Evolutionary conservation across 306 rosid genomes (phyloP), one percentile per base, ranked within the genome.

Genomic region (Vigna hirtella): DNA sequence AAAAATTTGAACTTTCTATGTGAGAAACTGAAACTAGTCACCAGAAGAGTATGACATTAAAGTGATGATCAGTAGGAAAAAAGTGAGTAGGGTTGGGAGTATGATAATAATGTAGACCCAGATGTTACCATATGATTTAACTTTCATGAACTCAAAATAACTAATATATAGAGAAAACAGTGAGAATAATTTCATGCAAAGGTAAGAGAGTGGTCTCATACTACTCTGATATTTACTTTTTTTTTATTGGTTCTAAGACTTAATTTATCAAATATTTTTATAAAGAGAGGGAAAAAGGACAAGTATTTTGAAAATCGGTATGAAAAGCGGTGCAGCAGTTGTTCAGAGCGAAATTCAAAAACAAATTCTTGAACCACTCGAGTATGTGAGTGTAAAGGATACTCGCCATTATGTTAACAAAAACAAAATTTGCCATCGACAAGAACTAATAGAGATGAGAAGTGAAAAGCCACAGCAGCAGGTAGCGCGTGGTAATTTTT

Each of bases 301-400:
- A 85, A 80, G 8, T 75, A 78, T 82, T 77, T 84, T 51, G 85
- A 81, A 84, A 87, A 63, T 30, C 63, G 64, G 34, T 20, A 32
- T 22, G 9, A 76, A 85, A 70, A 83, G 75, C 65, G 77, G 72
- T 28, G 86, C 88, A 74, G 87, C 52, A 85, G 81, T 87, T 80
- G 83, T 45, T 68, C 74, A 66, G 77, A 66, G 63, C 32, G 51
- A 70, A 63, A 80, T 80, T 83, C 13, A 64, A 74, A 85, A 84
- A 34, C 32, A 0, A 50, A 5, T 3, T 0, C 42, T 67, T 15
- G 1, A 6, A 1, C 55, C 81, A 83, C 83, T 58, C 80, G 65
- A 84, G 50, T 20, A 50, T 20, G 22, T 20, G 22, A 20, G 22
- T 26, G 28, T 26, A 26, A 26, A 2, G 28, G 4, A 26, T 26